A percentile compares a stretch with the other conserved stretches of the same genome.
phyloP scores from a whole-genome alignment of 148 eudicot species.

The Rhododendron ferrugineum region DNA sequence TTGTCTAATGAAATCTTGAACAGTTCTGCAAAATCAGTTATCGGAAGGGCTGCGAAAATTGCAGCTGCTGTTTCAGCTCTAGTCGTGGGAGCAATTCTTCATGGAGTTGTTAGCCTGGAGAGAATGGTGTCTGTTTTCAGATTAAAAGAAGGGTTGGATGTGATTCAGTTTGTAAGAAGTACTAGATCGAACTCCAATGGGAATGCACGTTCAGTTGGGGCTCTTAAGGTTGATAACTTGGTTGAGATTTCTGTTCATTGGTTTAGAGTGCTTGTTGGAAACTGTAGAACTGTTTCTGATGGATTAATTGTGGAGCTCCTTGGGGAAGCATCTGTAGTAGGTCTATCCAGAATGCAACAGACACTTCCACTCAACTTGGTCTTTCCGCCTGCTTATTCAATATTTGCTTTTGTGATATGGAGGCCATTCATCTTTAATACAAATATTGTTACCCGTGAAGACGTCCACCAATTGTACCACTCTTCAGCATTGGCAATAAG shows the following conservation, averaged over 20 bases:
- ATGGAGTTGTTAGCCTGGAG: conserved; percentile 88
- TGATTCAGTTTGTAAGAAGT: conserved; percentile 63
- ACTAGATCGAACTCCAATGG: conserved; percentile 80
- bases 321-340: conserved; percentile 81
- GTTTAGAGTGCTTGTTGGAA: conserved; percentile 97
- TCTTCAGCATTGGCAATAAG: conserved; percentile 49
- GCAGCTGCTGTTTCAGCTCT: conserved; percentile 87
- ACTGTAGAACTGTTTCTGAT: conserved; percentile 80
- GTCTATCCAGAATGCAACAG: conserved; percentile 89
- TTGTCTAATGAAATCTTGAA: conserved; percentile 44
- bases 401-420: conserved; percentile 85
- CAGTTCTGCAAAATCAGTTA: conserved; percentile 50
- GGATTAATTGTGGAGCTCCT: conserved; percentile 88
- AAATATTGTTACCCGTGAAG: conserved; percentile 51
- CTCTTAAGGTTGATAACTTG: conserved; percentile 55
- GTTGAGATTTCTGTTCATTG: conserved; percentile 83
- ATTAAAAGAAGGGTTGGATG: conserved; percentile 83
- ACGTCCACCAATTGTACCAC: conserved; percentile 54
- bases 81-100: conserved; percentile 76
- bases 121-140: conserved; percentile 87
- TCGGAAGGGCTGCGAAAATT: conserved; percentile 59
- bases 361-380: conserved; percentile 74
- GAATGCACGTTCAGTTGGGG: conserved; percentile 62
- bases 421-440: conserved; percentile 61
- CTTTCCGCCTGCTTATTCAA: conserved; percentile 84